phyloP scores from a whole-genome alignment of 2,329 filamentous ascomycete species.

The Bipolaris zeicola region DNA sequence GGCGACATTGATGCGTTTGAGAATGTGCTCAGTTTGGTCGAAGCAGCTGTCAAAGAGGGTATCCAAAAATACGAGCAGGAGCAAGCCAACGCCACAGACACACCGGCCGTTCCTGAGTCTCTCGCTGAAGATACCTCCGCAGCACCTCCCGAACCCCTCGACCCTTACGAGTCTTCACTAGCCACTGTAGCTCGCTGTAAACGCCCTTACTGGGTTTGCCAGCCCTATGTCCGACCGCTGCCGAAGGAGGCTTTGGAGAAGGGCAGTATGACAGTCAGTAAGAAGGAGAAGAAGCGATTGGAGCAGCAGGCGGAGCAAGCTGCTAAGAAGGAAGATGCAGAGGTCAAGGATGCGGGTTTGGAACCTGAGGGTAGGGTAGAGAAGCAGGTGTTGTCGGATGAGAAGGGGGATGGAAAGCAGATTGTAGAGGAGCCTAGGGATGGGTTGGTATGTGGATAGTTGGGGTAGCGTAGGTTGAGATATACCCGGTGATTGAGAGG shows the following conservation, averaged over 20 bases:
- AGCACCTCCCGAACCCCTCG: constrained; percentile 11
- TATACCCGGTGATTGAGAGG: neutral
- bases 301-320: constrained; percentile 50
- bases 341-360: constrained; percentile 28
- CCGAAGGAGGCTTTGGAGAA: constrained; percentile 86
- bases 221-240: constrained; percentile 83
- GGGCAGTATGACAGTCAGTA: constrained; percentile 75
- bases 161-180: constrained; percentile 62
- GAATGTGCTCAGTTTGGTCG: constrained; percentile 74
- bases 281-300: constrained; percentile 61
- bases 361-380: constrained; percentile 50
- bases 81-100: constrained; percentile 8
- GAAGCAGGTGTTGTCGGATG: constrained; percentile 53
- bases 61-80: constrained; percentile 67
- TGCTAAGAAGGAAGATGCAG: constrained; percentile 45
- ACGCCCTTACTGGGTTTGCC: constrained; percentile 87
- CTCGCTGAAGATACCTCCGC: neutral
- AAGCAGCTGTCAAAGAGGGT: constrained; percentile 73
- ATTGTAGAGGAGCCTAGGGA: constrained; percentile 51
- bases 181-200: constrained; percentile 73
- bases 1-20: constrained; percentile 81
- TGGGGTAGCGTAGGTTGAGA: neutral
- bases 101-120: neutral
- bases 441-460: constrained; percentile 53
- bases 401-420: constrained; percentile 17